Evolutionary conservation across 352 stramenopile species (phyloP).

Genomic region (Globisporangium apiculatum): DNA sequence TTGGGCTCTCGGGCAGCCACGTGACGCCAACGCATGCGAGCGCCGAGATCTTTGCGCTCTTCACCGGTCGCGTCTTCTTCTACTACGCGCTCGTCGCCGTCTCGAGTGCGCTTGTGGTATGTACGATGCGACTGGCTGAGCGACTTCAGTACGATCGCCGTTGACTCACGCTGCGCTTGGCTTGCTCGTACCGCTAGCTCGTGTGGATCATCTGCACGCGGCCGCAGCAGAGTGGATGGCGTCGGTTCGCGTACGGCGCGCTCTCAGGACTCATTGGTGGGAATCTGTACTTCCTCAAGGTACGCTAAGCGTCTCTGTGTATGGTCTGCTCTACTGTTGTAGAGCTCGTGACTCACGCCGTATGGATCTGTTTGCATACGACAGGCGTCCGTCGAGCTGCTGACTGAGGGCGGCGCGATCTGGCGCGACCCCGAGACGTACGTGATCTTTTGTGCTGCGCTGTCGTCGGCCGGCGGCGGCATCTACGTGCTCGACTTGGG

Average conservation of each 20-base stretch:
- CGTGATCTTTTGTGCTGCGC: slow-evolving; percentile 51
- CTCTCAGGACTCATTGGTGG: slow-evolving; percentile 75
- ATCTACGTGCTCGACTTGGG: slow-evolving; percentile 78
- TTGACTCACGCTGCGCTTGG: not conserved
- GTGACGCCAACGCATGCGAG: slow-evolving; percentile 71
- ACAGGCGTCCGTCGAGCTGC: slow-evolving; percentile 74
- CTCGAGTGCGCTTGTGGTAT: slow-evolving; percentile 31
- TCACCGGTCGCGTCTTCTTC: slow-evolving; percentile 64
- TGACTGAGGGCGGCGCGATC: slow-evolving; percentile 61
- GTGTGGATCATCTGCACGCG: slow-evolving; percentile 65
- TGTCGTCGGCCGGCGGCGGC: slow-evolving; percentile 60
- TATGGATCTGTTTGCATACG: no score
- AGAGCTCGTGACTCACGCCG: no score
- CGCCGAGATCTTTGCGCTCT: slow-evolving; percentile 73
- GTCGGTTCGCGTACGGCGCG: slow-evolving; percentile 75
- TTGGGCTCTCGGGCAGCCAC: slow-evolving; percentile 77
- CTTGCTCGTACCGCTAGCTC: slow-evolving; percentile 27
- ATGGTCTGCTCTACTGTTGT: no score
- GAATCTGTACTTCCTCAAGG: slow-evolving; percentile 86
- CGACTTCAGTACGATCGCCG: no score
- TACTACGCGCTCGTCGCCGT: slow-evolving; percentile 50
- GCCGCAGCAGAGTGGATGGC: slow-evolving; percentile 55
- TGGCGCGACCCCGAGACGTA: slow-evolving; percentile 70
- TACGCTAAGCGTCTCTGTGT: slow-evolving; percentile 7
- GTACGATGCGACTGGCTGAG: not conserved